Percentiles rank a stretch among this genome's conserved stretches.
Evolutionary conservation across 371 early-diverging fungal genomes (phyloP).

Genomic region (Rhizopus arrhizus): DNA sequence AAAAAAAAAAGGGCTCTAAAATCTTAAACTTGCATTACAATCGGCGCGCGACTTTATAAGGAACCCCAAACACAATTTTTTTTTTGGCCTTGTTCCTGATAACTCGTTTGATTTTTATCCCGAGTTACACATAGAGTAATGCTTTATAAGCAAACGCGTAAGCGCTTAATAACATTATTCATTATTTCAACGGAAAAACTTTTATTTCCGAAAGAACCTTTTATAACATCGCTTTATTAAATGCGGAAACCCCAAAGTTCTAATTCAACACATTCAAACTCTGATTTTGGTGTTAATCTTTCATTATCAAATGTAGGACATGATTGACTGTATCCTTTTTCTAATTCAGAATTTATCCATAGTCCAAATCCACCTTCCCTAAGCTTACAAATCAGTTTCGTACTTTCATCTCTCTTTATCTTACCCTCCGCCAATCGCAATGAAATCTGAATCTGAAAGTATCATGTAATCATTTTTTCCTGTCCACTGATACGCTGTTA

Average conservation of each 20-base stretch:
- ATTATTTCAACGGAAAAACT: not conserved
- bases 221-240: not conserved
- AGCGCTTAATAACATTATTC: not conserved
- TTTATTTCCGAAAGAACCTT: not conserved
- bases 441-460: conserved; percentile 75
- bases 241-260: conserved; percentile 34
- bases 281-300: conserved; percentile 45
- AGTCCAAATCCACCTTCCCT: conserved; percentile 88
- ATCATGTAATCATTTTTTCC: conserved; percentile 91
- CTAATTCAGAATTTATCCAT: conserved; percentile 88
- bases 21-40: conserved; percentile 1
- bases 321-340: conserved; percentile 76
- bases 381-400: conserved; percentile 6
- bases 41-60: not conserved
- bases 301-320: conserved; percentile 92
- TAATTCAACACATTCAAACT: conserved; percentile 32
- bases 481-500: conserved; percentile 77
- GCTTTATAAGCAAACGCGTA: conserved; percentile 1
- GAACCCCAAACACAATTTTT: not conserved
- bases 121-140: not conserved
- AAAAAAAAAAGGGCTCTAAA: not conserved
- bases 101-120: not conserved
- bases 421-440: conserved; percentile 93
- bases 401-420: not conserved
- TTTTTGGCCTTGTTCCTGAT: too few species aligned